A percentile compares a stretch with the other conserved stretches of the same genome.
phyloP scores from a whole-genome alignment of 1,284 basidiomycete genomes.

The Thelephora terrestris region DNA sequence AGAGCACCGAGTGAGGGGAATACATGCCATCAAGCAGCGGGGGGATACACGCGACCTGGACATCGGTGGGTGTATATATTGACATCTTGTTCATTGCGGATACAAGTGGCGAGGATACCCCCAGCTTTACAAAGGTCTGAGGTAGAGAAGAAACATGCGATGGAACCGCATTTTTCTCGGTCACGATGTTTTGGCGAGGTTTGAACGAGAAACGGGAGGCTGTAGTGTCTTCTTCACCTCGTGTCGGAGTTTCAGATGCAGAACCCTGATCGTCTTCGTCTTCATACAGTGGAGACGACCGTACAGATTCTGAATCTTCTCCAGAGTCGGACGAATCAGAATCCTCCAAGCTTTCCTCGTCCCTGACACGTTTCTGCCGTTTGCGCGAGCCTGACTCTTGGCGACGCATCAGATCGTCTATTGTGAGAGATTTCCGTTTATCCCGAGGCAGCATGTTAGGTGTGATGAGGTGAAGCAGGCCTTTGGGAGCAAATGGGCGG shows the following conservation, averaged over 20 bases:
- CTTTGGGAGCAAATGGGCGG: too few species aligned
- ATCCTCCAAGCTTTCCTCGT: slow-evolving; percentile 2
- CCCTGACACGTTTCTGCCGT: slow-evolving; percentile 11
- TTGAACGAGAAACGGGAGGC: slow-evolving; percentile 19
- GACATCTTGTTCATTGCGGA: slow-evolving; percentile 73
- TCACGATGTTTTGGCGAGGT: slow-evolving; percentile 10
- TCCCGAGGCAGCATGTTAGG: slow-evolving; percentile 10
- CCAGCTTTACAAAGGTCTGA: slow-evolving; percentile 59
- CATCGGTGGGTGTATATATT: slow-evolving; percentile 79
- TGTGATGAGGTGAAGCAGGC: too few species aligned
- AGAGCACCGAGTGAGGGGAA: neutral
- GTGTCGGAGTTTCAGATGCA: slow-evolving; percentile 3
- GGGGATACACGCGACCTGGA: slow-evolving; percentile 88
- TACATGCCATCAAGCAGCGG: slow-evolving; percentile 69
- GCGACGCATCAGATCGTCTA: slow-evolving; percentile 28
- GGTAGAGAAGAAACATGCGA: slow-evolving; percentile 10
- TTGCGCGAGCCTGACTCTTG: slow-evolving; percentile 25
- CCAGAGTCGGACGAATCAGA: slow-evolving; percentile 6
- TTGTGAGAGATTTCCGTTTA: slow-evolving; percentile 21
- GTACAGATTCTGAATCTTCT: slow-evolving; percentile 9
- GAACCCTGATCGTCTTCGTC: slow-evolving; percentile 8
- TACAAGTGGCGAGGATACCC: slow-evolving; percentile 65
- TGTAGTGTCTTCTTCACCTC: slow-evolving; percentile 7
- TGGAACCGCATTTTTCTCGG: slow-evolving; percentile 1
- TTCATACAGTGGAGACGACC: slow-evolving; percentile 1